phyloP scores from a whole-genome alignment of 176 grass and related monocot species.

The Phragmites australis region DNA sequence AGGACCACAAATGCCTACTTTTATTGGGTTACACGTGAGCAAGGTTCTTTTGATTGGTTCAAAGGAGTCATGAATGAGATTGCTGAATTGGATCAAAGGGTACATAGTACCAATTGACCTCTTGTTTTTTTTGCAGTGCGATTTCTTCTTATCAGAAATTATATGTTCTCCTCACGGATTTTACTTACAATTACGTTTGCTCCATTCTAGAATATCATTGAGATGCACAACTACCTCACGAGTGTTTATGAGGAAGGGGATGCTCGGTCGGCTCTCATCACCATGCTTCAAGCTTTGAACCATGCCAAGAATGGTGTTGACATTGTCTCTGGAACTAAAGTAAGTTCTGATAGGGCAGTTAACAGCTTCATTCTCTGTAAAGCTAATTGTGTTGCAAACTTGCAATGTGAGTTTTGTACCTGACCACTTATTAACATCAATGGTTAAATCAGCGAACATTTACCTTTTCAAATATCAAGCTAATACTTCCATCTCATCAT shows the following conservation, averaged over 20 bases:
- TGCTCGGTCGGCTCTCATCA: constrained; percentile 94
- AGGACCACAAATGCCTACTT: constrained; percentile 97
- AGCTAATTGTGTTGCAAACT: background rate
- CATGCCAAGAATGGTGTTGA: constrained; percentile 98
- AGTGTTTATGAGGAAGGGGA: constrained; percentile 99
- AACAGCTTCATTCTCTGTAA: background rate
- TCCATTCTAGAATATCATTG: constrained; percentile 76
- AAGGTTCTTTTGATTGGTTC: constrained; percentile 99
- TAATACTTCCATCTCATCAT: constrained; percentile 27
- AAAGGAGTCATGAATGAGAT: constrained; percentile 99
- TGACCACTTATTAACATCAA: constrained; percentile 6
- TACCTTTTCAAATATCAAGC: constrained; percentile 30
- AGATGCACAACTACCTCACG: constrained; percentile 99
- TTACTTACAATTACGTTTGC: constrained; percentile 28
- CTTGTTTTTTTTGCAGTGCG: constrained; percentile 17
- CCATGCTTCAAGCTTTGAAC: constrained; percentile 95
- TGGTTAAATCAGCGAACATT: background rate
- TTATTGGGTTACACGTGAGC: constrained; percentile 99
- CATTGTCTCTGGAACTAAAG: constrained; percentile 92
- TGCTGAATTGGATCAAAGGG: constrained; percentile 90
- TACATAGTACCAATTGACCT: constrained; percentile 26
- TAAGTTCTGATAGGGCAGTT: constrained; percentile 46
- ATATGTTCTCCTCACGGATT: constrained; percentile 1
- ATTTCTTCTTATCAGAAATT: constrained; percentile 18
- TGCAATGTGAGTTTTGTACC: background rate